Evolutionary conservation across 495 filamentous ascomycete genomes (phyloP).

Genomic region (Aspergillus homomorphus): DNA sequence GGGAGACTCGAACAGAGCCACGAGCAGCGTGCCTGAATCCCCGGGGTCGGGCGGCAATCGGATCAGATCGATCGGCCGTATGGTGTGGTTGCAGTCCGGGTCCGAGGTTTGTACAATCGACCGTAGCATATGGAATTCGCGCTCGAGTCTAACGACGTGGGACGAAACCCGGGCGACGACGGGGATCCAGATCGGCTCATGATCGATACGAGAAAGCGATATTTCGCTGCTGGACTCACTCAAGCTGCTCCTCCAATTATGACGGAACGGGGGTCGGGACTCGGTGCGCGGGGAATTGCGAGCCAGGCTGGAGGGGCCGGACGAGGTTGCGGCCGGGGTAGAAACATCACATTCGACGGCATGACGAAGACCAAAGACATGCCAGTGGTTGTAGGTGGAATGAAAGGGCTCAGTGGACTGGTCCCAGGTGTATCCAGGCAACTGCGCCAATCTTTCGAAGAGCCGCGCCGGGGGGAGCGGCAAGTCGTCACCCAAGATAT

Average conservation of each 20-base stretch:
- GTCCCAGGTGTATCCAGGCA: conserved; percentile 76
- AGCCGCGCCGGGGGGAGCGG: conserved; percentile 67
- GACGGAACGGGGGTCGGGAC: conserved; percentile 29
- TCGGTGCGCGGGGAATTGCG: conserved; percentile 48
- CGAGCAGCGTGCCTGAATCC: conserved; percentile 62
- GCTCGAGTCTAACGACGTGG: conserved; percentile 75
- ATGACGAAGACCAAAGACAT: conserved; percentile 53
- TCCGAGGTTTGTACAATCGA: conserved; percentile 67
- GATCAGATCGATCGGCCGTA: conserved; percentile 69
- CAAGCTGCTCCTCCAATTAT: conserved; percentile 40
- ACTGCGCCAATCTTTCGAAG: conserved; percentile 66
- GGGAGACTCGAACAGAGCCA: conserved; percentile 75
- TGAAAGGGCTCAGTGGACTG: conserved; percentile 66
- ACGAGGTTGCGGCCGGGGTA: conserved; percentile 46
- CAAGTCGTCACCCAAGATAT: conserved; percentile 55
- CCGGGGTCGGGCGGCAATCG: conserved; percentile 60
- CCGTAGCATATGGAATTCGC: conserved; percentile 76
- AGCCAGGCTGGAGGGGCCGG: conserved; percentile 43
- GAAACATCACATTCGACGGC: conserved; percentile 37
- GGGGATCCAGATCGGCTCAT: conserved; percentile 42
- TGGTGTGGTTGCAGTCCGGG: conserved; percentile 68
- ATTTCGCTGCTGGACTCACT: conserved; percentile 54
- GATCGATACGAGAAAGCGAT: conserved; percentile 36
- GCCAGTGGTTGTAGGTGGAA: conserved; percentile 81
- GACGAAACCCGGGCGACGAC: conserved; percentile 77